Conservation (phyloP, 192 early-diverging fungal species). For the Coemansia javaensis region DNA sequence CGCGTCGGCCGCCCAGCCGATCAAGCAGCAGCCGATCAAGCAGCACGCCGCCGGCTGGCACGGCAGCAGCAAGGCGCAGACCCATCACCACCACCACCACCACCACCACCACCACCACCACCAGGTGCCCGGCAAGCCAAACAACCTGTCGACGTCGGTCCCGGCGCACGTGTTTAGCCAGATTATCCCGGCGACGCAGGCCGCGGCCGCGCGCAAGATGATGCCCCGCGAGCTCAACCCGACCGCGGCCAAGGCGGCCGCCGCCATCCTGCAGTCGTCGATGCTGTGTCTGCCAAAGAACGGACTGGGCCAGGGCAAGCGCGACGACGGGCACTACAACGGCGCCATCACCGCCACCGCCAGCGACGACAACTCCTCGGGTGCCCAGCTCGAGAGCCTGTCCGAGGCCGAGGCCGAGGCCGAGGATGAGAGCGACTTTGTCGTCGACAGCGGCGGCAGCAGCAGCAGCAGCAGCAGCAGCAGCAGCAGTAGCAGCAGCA, state of each 20-base stretch:
- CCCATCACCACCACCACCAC: too few relatives aligned
- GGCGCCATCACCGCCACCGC: not conserved
- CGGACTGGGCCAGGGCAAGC: constrained; percentile 47
- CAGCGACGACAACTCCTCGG: not conserved
- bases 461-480: too few relatives aligned
- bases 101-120: too few relatives aligned
- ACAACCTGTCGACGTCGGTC: constrained; percentile 45
- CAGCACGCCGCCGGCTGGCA: too few relatives aligned
- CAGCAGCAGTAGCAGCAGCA: too few relatives aligned
- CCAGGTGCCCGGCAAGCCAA: constrained; percentile 13
- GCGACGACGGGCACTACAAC: constrained; percentile 13
- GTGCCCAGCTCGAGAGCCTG: constrained; percentile 33
- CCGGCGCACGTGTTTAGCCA: constrained; percentile 51
- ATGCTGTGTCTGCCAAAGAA: constrained; percentile 49
- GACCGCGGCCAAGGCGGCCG: constrained; percentile 42
- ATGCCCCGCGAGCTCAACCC: constrained; percentile 52
- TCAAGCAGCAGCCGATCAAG: too few relatives aligned
- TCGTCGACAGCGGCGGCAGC: too few relatives aligned
- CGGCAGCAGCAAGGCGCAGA: too few relatives aligned
- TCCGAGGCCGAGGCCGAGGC: constrained; percentile 39
- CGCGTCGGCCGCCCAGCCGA: constrained; percentile 3
- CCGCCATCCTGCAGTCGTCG: constrained; percentile 47
- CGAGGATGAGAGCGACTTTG: not conserved
- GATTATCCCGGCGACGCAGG: constrained; percentile 51
- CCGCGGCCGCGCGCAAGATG: constrained; percentile 50